Base-by-base conservation (phyloP, 345 rosid species). In the Diplotaxis tenuifolia region DNA sequence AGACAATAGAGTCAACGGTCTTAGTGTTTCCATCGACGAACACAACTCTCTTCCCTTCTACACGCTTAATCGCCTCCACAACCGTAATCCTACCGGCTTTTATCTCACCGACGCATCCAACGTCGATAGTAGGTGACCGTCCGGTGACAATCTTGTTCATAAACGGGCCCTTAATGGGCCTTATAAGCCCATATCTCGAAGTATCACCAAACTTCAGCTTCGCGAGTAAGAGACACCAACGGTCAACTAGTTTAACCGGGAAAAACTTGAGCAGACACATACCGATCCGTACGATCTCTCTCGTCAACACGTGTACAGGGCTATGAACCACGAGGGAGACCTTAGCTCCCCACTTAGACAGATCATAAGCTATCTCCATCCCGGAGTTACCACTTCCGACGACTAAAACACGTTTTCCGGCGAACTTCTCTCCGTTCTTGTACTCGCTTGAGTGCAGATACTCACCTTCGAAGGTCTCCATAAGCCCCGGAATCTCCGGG, bases 301-400 rank as follows among this genome's bases (percentile, higher is more conserved):
- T 79, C 28, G 74, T 77, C 10, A 81, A 25, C 42, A 84, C 73
- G 18, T 84, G 86, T 14, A 82, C 68, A n/a, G 50, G 50, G 11
- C 80, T 75, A 18, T 83, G 84, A 36, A 61, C 74, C 22, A 86
- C 84, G 14, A 87, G 45, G 9, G 87, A 79, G 56, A 86, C 74
- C 0, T 32, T 54, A 20, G 86, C 90, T 28, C 76, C 77, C 5
- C 25, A 27, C n/a, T 40, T 78, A 4, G 81, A 72, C 7, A 87
- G 23, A 65, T 86, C 92, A 32, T 78, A 82, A 5, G 88, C 85
- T 18, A 87, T 89, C 70, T 86, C 96, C 88, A 87, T 82, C 4
- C 90, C 90, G 2, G 89, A 89, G 42, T 86, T 87, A 1, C 96
- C 90, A 69, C 84, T 64, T 7, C 96, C 89, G 7, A 87, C 88